phyloP scores from a whole-genome alignment of 257 asterid species.

The Capsicum rhomboideum region DNA sequence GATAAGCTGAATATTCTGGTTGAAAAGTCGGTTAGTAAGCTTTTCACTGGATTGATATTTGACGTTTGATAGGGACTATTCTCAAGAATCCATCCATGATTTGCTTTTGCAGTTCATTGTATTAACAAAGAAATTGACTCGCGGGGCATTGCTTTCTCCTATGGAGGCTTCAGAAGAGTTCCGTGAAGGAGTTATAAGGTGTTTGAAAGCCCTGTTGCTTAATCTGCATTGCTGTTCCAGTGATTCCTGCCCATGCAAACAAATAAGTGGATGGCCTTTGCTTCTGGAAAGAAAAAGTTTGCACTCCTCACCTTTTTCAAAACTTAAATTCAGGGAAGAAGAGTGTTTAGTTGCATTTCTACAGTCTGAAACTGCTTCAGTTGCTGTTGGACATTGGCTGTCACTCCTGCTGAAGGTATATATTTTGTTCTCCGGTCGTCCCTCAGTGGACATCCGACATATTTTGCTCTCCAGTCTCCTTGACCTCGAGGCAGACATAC shows the following conservation, averaged over 20 bases:
- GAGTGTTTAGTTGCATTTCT: conserved; percentile 79
- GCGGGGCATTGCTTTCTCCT: conserved; percentile 76
- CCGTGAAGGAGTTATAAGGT: conserved; percentile 78
- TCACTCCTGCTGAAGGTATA: conserved; percentile 91
- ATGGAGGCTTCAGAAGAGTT: conserved; percentile 92
- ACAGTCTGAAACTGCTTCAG: conserved; percentile 83
- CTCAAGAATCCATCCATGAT: neutral
- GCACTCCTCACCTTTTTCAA: conserved; percentile 20
- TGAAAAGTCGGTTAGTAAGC: neutral
- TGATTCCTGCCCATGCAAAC: conserved; percentile 67
- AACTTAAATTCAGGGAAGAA: conserved; percentile 17
- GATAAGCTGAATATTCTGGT: neutral
- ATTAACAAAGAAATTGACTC: conserved; percentile 72
- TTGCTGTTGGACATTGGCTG: conserved; percentile 96
- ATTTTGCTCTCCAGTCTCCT: neutral
- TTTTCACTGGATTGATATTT: neutral
- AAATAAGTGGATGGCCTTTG: conserved; percentile 31
- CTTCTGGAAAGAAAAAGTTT: conserved; percentile 31
- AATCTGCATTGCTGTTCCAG: conserved; percentile 56
- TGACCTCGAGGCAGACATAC: neutral
- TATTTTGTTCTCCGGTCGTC: neutral
- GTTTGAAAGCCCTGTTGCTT: conserved; percentile 70
- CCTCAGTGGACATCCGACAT: neutral
- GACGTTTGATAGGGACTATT: neutral
- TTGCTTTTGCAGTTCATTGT: conserved; percentile 57